A percentile compares a stretch with the other conserved stretches of the same genome.
Conservation (phyloP, 2,329 filamentous ascomycete species). For the Trichoderma polysporum region DNA sequence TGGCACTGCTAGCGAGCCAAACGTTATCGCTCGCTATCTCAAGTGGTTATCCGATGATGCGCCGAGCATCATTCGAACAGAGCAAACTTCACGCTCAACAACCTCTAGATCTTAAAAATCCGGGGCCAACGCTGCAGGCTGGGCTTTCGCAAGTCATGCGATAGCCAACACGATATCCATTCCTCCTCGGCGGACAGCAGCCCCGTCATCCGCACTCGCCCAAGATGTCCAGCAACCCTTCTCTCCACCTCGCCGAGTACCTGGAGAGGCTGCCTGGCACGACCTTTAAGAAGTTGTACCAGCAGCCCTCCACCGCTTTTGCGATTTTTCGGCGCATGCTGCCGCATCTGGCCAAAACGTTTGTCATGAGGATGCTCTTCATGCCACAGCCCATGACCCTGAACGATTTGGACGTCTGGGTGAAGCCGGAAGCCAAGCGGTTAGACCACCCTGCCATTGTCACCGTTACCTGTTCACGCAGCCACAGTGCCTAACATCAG, state of each 20-base stretch:
- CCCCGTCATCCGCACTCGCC: constrained; percentile 26
- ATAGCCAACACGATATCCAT: not conserved
- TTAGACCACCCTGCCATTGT: constrained; percentile 22
- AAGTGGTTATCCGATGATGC: not conserved
- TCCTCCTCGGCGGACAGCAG: constrained; percentile 30
- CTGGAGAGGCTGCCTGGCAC: constrained; percentile 87
- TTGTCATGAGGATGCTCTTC: constrained; percentile 95
- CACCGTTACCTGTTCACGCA: not conserved
- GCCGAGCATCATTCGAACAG: not conserved
- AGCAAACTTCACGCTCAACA: not conserved
- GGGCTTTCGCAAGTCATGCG: constrained; percentile 6
- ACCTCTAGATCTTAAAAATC: not conserved
- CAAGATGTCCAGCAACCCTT: constrained; percentile 49
- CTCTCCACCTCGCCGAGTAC: constrained; percentile 75
- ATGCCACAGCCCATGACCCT: constrained; percentile 77
- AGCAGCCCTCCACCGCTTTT: constrained; percentile 91
- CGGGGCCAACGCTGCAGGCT: not conserved
- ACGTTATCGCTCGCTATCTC: not conserved
- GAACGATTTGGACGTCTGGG: constrained; percentile 82
- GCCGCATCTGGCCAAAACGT: constrained; percentile 90
- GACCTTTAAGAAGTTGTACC: constrained; percentile 88
- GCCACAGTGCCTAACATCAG: not conserved
- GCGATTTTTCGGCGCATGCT: constrained; percentile 98
- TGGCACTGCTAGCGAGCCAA: not conserved
- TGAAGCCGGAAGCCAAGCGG: constrained; percentile 62